Evolutionary conservation across 805 yeast genomes (phyloP), one percentile per base, ranked within the genome.

Genomic region (Kazachstania kunashirensis): DNA sequence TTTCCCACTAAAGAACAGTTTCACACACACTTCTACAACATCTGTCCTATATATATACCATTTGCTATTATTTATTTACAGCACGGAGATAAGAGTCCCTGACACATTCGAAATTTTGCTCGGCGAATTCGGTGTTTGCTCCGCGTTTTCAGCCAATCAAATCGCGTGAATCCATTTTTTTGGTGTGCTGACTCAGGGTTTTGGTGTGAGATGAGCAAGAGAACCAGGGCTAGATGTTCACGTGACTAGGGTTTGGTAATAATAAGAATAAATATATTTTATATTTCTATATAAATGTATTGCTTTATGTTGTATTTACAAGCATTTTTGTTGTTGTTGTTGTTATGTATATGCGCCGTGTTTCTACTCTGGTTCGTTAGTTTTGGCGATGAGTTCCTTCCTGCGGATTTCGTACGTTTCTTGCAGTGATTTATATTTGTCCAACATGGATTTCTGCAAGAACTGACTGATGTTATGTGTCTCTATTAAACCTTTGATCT

Each of bases 401-500:
- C 8, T 14, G 14, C 16, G 13, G 31, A 11, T 8, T 12, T 18
- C 2, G 15, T 2, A 7, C 31, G 21, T 17, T 11, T 11, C 24
- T 23, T 9, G 24, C 24, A 9, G n/a, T 15, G 14, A 7, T 27
- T 27, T 14, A 16, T 15, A 3, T 11, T 15, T 8, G 17, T 3
- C 19, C 30, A 27, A 27, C 49, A 51, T 25, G 38, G 35, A 21
- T n/a, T 17, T 17, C 7, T 40, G 33, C 15, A 52, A 28, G 34
- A 50, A 48, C 16, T 18, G 25, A 17, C 38, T 30, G 19, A 49
- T 31, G 24, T 35, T 30, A 18, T 41, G 39, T 40, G 49, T 44
- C 17, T 44, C 48, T 14, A 48, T 44, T 17, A 52, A 40, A 1
- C 55, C 57, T n/a, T 49, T 42, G 29, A 50, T 44, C 33, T 49